Evolutionary conservation across 495 filamentous ascomycete genomes (phyloP), one percentile per base, ranked within the genome.

Genomic region (Talaromyces wortmannii): DNA sequence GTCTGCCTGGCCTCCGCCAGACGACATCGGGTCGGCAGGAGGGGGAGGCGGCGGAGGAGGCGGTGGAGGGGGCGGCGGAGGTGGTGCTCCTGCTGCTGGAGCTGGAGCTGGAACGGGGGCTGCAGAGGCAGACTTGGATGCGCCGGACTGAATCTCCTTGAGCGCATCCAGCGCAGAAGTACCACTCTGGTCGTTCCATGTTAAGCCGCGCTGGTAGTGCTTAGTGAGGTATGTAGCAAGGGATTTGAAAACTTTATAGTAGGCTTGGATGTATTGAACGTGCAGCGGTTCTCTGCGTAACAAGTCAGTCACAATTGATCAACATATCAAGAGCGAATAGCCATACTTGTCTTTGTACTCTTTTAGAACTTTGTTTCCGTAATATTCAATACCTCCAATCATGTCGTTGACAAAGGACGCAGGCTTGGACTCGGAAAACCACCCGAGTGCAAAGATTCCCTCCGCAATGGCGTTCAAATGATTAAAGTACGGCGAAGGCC

Each of bases 341-440:
- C 59, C 85, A 58, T 72, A 95, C 91, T 90, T 92, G 50, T 94
- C 91, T 74, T 92, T 97, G 70, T 89, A 84, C 56, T 90, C 86
- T 63, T 86, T 91, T 56, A 97, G 68, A 40, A 98, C 87, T 55
- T 89, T 82, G 74, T 98, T 96, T 3, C 94, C 95, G 57, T 85
- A 96, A 73, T 90, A 95, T 67, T 96, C 81, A 30, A 91, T 88
- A 48, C 89, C 84, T 23, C 82, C 83, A 7, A 94, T 72, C 48
- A 84, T 83, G 48, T 95, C 92, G 31, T 78, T 78, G 40, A 97
- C 84, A 59, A 89, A 90, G 52, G 90, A 89, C 57, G 79, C 83
- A 1, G 94, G 94, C 65, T 90, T 91, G 30, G 71, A 70, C 45
- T 91, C 86, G 17, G 90, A 79, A 52, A 97, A 84, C 94, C 94